These are phyloP conservation scores for Candida andamanensis DNA, from an alignment of 805 yeast genomes.

Conservation along the genomic window DNA sequence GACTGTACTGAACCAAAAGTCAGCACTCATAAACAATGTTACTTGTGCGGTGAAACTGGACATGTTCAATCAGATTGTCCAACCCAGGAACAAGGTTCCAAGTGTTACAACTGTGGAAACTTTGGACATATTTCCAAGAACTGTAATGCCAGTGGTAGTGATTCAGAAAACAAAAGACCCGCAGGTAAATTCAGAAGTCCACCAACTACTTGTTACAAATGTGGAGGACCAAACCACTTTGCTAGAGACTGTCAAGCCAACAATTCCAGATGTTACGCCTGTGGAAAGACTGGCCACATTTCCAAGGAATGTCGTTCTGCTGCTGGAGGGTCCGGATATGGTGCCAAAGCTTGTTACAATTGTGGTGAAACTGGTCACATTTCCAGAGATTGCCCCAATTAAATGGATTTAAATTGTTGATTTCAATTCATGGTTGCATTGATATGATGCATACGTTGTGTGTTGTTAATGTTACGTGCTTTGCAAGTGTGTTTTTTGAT, in stretches of 20 bases:
- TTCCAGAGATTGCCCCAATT: conserved; percentile 62
- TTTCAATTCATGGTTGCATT: not conserved
- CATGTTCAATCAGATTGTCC: conserved; percentile 86
- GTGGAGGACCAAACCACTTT: conserved; percentile 91
- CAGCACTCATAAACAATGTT: conserved; percentile 81
- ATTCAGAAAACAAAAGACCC: conserved; percentile 12
- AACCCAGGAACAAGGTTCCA: conserved; percentile 56
- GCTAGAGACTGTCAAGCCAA: conserved; percentile 85
- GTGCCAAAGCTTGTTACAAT: conserved; percentile 61
- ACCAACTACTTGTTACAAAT: conserved; percentile 70
- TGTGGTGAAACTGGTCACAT: conserved; percentile 83
- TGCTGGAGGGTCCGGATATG: conserved; percentile 41
- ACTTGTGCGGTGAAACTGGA: conserved; percentile 88
- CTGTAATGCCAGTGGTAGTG: conserved; percentile 43
- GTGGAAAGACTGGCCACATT: conserved; percentile 88
- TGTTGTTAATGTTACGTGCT: not conserved
- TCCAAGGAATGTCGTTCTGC: conserved; percentile 70
- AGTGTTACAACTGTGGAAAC: conserved; percentile 58
- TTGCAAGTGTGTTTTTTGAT: too few species aligned
- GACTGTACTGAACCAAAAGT: conserved; percentile 89
- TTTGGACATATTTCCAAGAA: conserved; percentile 80
- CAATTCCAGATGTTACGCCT: conserved; percentile 77
- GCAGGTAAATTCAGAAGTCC: conserved; percentile 13
- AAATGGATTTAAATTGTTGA: not conserved
- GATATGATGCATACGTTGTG: not conserved